phyloP scores from a whole-genome alignment of 495 filamentous ascomycete species.

The Penicillium waksmanii region DNA sequence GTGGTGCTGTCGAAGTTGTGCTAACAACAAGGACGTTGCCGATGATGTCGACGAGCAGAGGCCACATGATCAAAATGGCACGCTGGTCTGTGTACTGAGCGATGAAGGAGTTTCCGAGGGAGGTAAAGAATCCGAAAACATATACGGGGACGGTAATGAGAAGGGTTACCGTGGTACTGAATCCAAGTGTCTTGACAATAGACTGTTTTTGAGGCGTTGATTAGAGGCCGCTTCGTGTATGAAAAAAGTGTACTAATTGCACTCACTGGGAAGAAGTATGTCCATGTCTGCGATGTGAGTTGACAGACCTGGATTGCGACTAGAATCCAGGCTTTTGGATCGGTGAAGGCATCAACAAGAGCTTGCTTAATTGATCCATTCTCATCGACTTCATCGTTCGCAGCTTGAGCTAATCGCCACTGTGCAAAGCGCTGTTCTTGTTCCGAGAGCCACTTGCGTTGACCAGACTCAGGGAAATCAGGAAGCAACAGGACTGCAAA shows the following conservation, averaged over 20 bases:
- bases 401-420: slow-evolving; percentile 16
- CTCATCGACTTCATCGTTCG: slow-evolving; percentile 25
- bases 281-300: slow-evolving; percentile 31
- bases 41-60: slow-evolving; percentile 18
- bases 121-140: slow-evolving; percentile 34
- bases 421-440: slow-evolving; percentile 25
- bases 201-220: slow-evolving; percentile 9
- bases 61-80: slow-evolving; percentile 22
- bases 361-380: slow-evolving; percentile 24
- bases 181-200: slow-evolving; percentile 37
- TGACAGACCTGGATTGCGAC: slow-evolving; percentile 29
- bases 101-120: slow-evolving; percentile 45
- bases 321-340: slow-evolving; percentile 32
- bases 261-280: slow-evolving; percentile 26
- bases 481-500: slow-evolving; percentile 24
- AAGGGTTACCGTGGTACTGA: slow-evolving; percentile 29
- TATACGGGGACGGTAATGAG: slow-evolving; percentile 36
- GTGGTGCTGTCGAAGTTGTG: slow-evolving; percentile 19
- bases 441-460: slow-evolving; percentile 26
- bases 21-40: slow-evolving; percentile 27
- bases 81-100: slow-evolving; percentile 53
- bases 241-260: neutral
- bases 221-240: neutral
- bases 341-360: slow-evolving; percentile 25
- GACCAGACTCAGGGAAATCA: slow-evolving; percentile 26